phyloP scores from a whole-genome alignment of 2,329 filamentous ascomycete genomes.

The Paraconiothyrium sp. region DNA sequence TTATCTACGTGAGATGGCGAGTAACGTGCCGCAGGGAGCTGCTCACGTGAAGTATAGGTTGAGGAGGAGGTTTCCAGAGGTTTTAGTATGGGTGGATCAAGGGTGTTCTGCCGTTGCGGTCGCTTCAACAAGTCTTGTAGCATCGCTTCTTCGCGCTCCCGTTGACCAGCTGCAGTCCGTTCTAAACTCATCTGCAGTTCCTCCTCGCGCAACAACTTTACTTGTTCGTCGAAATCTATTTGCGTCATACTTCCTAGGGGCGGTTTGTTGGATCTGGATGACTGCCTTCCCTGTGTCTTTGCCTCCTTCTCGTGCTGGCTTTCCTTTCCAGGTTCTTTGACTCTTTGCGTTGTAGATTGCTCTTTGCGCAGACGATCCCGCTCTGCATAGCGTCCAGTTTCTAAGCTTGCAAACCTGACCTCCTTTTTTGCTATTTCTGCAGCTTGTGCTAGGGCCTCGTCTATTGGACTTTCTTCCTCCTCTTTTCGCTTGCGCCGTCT shows the following conservation, averaged over 20 bases:
- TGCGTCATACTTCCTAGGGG: conserved; percentile 29
- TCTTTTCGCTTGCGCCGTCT: conserved; percentile 32
- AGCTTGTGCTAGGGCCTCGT: no score
- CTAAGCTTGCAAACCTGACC: no score
- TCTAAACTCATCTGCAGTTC: conserved; percentile 25
- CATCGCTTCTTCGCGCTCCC: conserved; percentile 14
- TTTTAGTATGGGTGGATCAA: background rate
- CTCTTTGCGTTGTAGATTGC: conserved; percentile 1
- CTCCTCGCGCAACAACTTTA: conserved; percentile 18
- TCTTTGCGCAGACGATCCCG: background rate
- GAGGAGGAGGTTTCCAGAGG: background rate
- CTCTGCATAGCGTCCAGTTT: no score
- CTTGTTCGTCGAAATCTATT: conserved; percentile 12
- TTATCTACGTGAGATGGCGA: no score
- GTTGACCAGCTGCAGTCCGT: conserved; percentile 25
- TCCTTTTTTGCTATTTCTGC: no score
- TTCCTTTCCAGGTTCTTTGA: background rate
- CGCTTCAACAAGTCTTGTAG: background rate
- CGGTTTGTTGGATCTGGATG: conserved; percentile 20
- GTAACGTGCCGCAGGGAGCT: no score
- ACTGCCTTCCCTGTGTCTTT: background rate
- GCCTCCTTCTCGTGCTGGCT: background rate
- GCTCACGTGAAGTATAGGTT: no score
- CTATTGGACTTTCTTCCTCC: conserved; percentile 17
- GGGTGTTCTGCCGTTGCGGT: background rate